Conservation (phyloP, 768 basidiomycete species). For the Calocybe gangraenosa region DNA sequence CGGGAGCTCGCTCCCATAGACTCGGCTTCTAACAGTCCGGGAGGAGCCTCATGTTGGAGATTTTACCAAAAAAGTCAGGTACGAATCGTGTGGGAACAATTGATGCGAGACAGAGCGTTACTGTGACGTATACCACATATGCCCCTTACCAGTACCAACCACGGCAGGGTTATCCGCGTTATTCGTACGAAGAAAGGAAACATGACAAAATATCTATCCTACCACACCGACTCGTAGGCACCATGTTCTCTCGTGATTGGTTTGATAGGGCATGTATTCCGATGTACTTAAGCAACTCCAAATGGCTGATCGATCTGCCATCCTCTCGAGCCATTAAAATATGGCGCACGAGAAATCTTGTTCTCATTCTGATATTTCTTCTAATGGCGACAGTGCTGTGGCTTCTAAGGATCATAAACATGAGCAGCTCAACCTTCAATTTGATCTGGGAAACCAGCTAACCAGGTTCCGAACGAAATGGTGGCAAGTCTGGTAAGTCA, state of each 20-base stretch:
- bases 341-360: constrained; percentile 2
- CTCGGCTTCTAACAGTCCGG: too few species aligned
- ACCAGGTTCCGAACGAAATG: constrained; percentile 40
- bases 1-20: background rate
- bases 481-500: constrained; percentile 51
- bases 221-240: background rate
- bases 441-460: constrained; percentile 36
- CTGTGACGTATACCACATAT: too few species aligned
- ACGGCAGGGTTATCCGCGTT: background rate
- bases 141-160: background rate
- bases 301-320: background rate
- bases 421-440: constrained; percentile 22
- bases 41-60: too few species aligned
- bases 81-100: too few species aligned
- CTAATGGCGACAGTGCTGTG: constrained; percentile 5
- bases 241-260: background rate
- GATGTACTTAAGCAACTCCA: background rate
- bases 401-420: constrained; percentile 2
- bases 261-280: background rate
- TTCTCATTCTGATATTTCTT: constrained; percentile 5
- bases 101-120: too few species aligned
- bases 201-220: background rate
- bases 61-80: too few species aligned
- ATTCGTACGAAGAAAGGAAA: background rate
- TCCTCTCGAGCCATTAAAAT: background rate